These are phyloP conservation scores for Colletotrichum cuscutae DNA, from an alignment of 2,329 filamentous ascomycete genomes.

Conservation along the genomic window DNA sequence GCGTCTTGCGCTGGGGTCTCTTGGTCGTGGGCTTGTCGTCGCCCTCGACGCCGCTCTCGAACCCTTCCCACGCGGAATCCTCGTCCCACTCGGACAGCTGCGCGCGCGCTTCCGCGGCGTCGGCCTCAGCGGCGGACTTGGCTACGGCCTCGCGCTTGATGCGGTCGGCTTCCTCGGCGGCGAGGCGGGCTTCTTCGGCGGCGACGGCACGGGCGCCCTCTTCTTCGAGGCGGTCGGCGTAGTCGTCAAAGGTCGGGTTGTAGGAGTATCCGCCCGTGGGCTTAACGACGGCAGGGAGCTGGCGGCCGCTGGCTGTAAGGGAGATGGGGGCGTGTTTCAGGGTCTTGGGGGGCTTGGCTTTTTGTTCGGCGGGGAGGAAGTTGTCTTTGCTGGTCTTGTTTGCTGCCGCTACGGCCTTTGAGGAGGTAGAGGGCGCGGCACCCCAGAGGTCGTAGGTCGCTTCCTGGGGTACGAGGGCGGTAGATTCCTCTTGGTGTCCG, in stretches of 20 bases:
- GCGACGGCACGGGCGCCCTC: constrained; percentile 85
- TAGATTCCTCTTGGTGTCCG: constrained; percentile 64
- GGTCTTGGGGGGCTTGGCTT: constrained; percentile 78
- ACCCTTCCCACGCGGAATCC: constrained; percentile 91
- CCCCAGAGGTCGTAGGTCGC: constrained; percentile 85
- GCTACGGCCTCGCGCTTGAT: constrained; percentile 75
- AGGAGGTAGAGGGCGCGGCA: constrained; percentile 47
- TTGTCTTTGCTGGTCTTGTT: constrained; percentile 53
- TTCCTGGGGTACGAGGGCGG: constrained; percentile 65
- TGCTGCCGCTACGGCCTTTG: constrained; percentile 35
- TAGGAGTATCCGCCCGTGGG: constrained; percentile 90
- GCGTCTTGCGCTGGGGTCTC: constrained; percentile 85
- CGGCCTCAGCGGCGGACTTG: constrained; percentile 77
- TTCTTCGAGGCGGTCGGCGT: constrained; percentile 77
- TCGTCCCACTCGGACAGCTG: constrained; percentile 80
- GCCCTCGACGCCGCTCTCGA: constrained; percentile 80
- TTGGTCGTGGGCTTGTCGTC: constrained; percentile 66
- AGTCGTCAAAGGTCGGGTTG: constrained; percentile 89
- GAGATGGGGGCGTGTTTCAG: constrained; percentile 82
- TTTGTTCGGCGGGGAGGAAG: constrained; percentile 74
- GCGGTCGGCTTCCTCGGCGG: constrained; percentile 73
- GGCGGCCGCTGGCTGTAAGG: constrained; percentile 83
- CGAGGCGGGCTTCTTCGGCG: constrained; percentile 79
- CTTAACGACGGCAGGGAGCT: constrained; percentile 79
- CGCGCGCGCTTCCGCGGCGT: constrained; percentile 75